phyloP scores from a whole-genome alignment of 495 filamentous ascomycete species.

The Neurospora sp. region DNA sequence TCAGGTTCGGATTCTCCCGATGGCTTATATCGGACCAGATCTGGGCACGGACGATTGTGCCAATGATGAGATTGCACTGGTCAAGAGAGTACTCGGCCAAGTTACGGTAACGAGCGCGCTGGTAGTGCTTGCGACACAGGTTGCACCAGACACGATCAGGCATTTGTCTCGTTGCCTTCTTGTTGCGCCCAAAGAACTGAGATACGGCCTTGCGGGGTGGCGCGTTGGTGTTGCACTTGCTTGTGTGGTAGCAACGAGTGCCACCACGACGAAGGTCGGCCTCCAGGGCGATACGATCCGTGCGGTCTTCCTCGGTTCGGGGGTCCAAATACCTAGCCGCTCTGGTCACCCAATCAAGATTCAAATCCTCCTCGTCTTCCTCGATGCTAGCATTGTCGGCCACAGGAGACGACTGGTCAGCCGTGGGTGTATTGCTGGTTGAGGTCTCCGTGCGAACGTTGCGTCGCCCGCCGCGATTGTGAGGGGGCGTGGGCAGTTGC shows the following conservation, averaged over 20 bases:
- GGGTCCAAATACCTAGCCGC: background rate
- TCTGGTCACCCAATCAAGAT: background rate
- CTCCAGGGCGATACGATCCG: background rate
- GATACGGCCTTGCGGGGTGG: constrained; percentile 63
- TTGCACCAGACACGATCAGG: constrained; percentile 56
- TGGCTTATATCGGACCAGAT: constrained; percentile 42
- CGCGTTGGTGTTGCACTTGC: constrained; percentile 40
- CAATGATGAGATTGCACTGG: constrained; percentile 49
- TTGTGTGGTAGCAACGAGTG: constrained; percentile 24
- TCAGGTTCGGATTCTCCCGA: constrained; percentile 7
- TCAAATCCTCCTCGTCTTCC: background rate
- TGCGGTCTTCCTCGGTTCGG: background rate
- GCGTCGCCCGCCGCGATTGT: background rate
- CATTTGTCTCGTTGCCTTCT: constrained; percentile 57
- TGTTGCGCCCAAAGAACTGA: constrained; percentile 85
- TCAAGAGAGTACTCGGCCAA: constrained; percentile 44
- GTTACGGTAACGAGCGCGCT: constrained; percentile 59
- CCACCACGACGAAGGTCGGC: background rate
- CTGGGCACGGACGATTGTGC: constrained; percentile 48
- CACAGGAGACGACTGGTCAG: background rate
- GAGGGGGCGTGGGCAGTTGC: background rate
- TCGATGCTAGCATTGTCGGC: background rate
- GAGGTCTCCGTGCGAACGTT: background rate
- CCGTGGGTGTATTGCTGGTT: background rate
- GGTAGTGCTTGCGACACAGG: constrained; percentile 79